Evolutionary conservation across 768 basidiomycete genomes (phyloP).

Genomic region (Lactarius akahatsu): DNA sequence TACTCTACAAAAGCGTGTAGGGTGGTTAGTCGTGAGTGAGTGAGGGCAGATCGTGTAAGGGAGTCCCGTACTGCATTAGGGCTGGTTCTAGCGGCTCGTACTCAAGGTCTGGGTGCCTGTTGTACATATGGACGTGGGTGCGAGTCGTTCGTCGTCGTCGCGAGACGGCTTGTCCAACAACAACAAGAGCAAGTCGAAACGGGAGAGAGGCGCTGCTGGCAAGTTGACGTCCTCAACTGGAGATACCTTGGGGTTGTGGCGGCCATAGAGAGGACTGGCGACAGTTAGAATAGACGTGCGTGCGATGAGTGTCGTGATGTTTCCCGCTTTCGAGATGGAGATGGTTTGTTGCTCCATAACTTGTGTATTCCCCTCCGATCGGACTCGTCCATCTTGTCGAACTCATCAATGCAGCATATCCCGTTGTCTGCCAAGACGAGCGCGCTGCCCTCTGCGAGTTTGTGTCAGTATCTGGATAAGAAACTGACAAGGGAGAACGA

Average conservation of each 20-base stretch:
- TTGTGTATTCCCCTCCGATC: slow-evolving; percentile 98
- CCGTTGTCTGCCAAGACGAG: slow-evolving; percentile 98
- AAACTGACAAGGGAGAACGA: background rate
- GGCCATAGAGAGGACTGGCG: slow-evolving; percentile 95
- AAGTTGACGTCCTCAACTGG: slow-evolving; percentile 99
- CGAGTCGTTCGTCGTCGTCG: slow-evolving; percentile 94
- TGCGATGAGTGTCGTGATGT: slow-evolving; percentile 96
- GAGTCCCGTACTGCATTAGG: slow-evolving; percentile 76
- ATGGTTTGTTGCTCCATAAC: slow-evolving; percentile 99
- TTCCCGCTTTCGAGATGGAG: slow-evolving; percentile 98
- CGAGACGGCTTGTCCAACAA: slow-evolving; percentile 94
- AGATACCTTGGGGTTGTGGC: slow-evolving; percentile 98
- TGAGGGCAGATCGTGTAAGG: background rate
- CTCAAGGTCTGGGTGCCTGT: slow-evolving; percentile 80
- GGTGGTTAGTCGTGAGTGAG: slow-evolving; percentile 15
- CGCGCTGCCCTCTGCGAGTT: slow-evolving; percentile 89
- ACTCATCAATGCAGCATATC: slow-evolving; percentile 99
- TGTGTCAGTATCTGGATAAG: slow-evolving; percentile 11
- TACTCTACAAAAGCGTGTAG: slow-evolving; percentile 51
- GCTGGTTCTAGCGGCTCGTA: slow-evolving; percentile 81
- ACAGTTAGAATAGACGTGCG: slow-evolving; percentile 97
- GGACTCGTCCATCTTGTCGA: slow-evolving; percentile 99
- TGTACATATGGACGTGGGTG: slow-evolving; percentile 99
- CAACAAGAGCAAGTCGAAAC: slow-evolving; percentile 95
- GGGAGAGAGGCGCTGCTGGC: slow-evolving; percentile 91